Conservation (phyloP, 306 rosid species). For the Crotalaria pallida region DNA sequence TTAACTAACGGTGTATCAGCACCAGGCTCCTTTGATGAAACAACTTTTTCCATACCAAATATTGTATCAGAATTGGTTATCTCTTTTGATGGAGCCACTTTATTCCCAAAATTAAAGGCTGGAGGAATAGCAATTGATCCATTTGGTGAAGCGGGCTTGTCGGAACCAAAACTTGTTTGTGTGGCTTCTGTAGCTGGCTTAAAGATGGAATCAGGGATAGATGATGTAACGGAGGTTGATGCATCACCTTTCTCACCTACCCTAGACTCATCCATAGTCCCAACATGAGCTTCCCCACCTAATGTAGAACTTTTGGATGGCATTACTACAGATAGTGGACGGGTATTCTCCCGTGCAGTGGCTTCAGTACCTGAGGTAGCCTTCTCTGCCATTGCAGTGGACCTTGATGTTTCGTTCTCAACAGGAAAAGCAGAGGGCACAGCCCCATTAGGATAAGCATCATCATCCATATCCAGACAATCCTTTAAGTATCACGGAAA, state of each 20-base stretch:
- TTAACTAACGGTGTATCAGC: constrained; percentile 22
- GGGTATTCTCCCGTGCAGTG: constrained; percentile 24
- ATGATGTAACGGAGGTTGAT: constrained; percentile 13
- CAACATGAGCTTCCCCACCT: constrained; percentile 25
- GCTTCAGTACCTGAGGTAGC: constrained; percentile 26
- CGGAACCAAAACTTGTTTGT: constrained; percentile 32
- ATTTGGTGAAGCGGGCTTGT: constrained; percentile 29
- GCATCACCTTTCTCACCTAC: constrained; percentile 31
- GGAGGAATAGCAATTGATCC: constrained; percentile 32
- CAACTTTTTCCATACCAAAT: constrained; percentile 38
- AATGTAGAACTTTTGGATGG: constrained; percentile 17
- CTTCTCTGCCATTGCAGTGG: constrained; percentile 22
- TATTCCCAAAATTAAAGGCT: constrained; percentile 18
- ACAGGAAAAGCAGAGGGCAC: constrained; percentile 31
- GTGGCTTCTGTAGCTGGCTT: constrained; percentile 18
- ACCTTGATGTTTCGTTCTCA: constrained; percentile 35
- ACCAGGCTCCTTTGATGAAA: constrained; percentile 30
- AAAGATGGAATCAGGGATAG: constrained; percentile 22
- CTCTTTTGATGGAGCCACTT: constrained; percentile 25
- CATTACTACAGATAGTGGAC: constrained; percentile 26
- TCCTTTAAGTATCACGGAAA: constrained; percentile 32
- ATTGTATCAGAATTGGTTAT: constrained; percentile 16
- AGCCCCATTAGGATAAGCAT: constrained; percentile 39
- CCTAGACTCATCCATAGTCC: constrained; percentile 29
- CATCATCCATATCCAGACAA: constrained; percentile 74